Evolutionary conservation across 2,329 filamentous ascomycete species (phyloP).

Genomic region (Cercospora zeina): DNA sequence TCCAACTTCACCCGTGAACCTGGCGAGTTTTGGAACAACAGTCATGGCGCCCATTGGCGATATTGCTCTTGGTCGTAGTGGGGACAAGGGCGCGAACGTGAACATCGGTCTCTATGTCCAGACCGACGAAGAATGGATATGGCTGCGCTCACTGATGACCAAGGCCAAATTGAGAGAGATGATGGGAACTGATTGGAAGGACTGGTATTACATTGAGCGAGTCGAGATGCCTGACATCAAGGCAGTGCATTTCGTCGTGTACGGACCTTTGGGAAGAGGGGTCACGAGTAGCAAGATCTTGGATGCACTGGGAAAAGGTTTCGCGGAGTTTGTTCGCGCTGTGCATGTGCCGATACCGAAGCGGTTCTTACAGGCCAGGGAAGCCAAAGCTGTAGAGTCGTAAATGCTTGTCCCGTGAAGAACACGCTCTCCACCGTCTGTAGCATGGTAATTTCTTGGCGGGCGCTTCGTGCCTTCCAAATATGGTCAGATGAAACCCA

Average conservation of each 20-base stretch:
- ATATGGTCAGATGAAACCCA: not conserved
- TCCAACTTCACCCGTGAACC: constrained; percentile 32
- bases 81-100: constrained; percentile 39
- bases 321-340: constrained; percentile 30
- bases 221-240: constrained; percentile 44
- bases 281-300: constrained; percentile 31
- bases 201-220: constrained; percentile 40
- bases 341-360: constrained; percentile 31
- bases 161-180: constrained; percentile 32
- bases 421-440: not conserved
- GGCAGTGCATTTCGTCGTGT: constrained; percentile 45
- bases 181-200: constrained; percentile 36
- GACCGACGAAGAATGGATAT: constrained; percentile 34
- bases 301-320: constrained; percentile 33
- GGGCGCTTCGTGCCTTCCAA: constrained; percentile 3
- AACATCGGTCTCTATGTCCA: constrained; percentile 46
- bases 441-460: constrained; percentile 2
- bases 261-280: constrained; percentile 32
- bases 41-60: constrained; percentile 42
- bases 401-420: not conserved
- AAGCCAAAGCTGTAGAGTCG: constrained; percentile 5
- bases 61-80: constrained; percentile 35
- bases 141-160: constrained; percentile 36
- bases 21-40: constrained; percentile 42
- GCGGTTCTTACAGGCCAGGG: constrained; percentile 27